These are phyloP conservation scores for Sambucus nigra DNA, from an alignment of 129 eudicot genomes.

Conservation along the genomic window DNA sequence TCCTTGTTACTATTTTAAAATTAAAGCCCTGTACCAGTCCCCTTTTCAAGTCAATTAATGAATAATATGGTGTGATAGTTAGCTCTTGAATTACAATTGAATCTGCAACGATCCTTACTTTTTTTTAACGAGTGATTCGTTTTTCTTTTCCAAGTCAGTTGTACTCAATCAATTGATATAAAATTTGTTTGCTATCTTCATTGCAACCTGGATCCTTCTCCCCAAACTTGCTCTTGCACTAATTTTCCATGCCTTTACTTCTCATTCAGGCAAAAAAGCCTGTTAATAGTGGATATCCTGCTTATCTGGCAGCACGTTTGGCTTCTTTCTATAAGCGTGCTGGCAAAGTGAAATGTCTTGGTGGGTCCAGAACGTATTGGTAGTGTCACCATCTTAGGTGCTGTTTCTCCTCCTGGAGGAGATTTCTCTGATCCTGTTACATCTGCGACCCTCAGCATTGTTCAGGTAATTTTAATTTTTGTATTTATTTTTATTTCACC, in stretches of 20 bases:
- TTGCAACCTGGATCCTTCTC: too few relatives aligned
- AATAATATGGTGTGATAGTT: too few relatives aligned
- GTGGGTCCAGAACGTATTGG: constrained; percentile 98
- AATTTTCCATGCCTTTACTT: neutral
- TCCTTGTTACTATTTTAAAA: too few relatives aligned
- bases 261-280: constrained; percentile 99
- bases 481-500: neutral
- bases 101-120: neutral
- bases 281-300: constrained; percentile 99
- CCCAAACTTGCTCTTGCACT: too few relatives aligned
- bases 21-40: too few relatives aligned
- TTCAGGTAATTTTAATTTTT: constrained; percentile 51
- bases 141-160: neutral
- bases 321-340: constrained; percentile 99
- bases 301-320: constrained; percentile 97
- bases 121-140: neutral
- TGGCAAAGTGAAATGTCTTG: constrained; percentile 98
- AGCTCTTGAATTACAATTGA: neutral
- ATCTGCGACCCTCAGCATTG: constrained; percentile 97
- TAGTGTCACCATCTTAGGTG: constrained; percentile 98
- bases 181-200: neutral
- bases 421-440: constrained; percentile 99
- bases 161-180: neutral
- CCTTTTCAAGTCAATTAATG: too few relatives aligned
- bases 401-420: constrained; percentile 99